Conservation (phyloP, 257 asterid species). For the Cynanchum wilfordii region DNA sequence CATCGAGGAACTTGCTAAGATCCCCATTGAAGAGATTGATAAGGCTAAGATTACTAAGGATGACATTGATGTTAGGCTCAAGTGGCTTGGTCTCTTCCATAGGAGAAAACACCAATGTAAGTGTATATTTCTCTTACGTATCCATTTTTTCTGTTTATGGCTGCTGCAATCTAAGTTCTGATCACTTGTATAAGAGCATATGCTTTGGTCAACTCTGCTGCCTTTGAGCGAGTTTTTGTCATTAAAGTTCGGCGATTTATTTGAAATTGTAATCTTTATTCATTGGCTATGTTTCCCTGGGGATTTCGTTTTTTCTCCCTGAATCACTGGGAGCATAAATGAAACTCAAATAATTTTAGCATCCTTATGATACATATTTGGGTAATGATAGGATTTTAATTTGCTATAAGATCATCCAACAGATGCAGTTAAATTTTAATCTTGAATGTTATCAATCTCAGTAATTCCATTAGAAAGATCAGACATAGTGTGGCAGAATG, state of each 20-base stretch:
- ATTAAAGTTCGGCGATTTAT: neutral
- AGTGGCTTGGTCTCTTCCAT: slow-evolving; percentile 97
- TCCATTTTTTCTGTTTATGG: neutral
- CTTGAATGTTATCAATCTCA: neutral
- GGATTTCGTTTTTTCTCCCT: neutral
- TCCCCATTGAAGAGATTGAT: slow-evolving; percentile 69
- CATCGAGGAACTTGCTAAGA: slow-evolving; percentile 56
- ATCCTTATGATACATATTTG: neutral
- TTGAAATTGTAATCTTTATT: neutral
- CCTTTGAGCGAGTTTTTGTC: neutral
- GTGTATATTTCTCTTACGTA: slow-evolving; percentile 11
- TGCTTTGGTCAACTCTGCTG: neutral
- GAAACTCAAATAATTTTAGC: neutral
- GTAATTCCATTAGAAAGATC: neutral
- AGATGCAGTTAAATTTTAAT: neutral
- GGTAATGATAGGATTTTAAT: neutral
- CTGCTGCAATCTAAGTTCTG: neutral
- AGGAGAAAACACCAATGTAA: slow-evolving; percentile 87
- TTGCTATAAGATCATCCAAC: neutral
- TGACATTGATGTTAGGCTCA: slow-evolving; percentile 83
- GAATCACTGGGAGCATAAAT: neutral
- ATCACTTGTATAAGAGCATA: neutral
- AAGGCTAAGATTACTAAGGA: slow-evolving; percentile 65
- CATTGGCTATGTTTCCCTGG: neutral
- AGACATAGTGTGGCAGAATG: neutral